These are phyloP conservation scores for Backusella psychrophila DNA, from an alignment of 192 early-diverging fungal species.

Conservation along the genomic window DNA sequence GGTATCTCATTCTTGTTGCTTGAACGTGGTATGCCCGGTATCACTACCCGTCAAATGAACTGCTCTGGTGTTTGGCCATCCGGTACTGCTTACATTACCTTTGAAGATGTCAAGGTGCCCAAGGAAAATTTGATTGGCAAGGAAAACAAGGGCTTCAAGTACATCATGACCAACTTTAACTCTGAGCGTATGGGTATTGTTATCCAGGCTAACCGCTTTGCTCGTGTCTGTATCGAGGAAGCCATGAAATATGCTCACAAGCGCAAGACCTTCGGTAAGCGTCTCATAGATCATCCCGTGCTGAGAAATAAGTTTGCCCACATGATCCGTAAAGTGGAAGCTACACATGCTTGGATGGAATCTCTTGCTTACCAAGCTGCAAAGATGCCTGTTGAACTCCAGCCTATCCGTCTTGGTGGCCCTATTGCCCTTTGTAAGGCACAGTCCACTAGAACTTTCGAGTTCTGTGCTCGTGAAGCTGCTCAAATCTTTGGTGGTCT, in stretches of 20 bases:
- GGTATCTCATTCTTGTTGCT: slow-evolving; percentile 76
- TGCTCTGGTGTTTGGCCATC: slow-evolving; percentile 83
- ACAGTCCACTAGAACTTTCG: slow-evolving; percentile 82
- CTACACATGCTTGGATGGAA: slow-evolving; percentile 85
- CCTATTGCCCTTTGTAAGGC: slow-evolving; percentile 86
- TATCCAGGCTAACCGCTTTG: slow-evolving; percentile 82
- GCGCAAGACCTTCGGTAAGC: slow-evolving; percentile 86
- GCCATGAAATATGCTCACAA: slow-evolving; percentile 79
- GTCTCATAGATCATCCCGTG: slow-evolving; percentile 81
- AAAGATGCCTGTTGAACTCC: slow-evolving; percentile 64
- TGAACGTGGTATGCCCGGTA: slow-evolving; percentile 69
- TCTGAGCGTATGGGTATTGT: slow-evolving; percentile 82
- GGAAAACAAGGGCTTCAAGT: slow-evolving; percentile 85
- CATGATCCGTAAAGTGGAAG: slow-evolving; percentile 83
- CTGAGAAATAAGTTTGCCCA: slow-evolving; percentile 79
- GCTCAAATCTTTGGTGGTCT: slow-evolving; percentile 91
- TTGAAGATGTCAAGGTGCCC: slow-evolving; percentile 87
- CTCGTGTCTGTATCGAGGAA: slow-evolving; percentile 87
- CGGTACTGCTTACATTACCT: slow-evolving; percentile 71
- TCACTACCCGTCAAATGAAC: slow-evolving; percentile 78
- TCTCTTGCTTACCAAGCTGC: slow-evolving; percentile 68
- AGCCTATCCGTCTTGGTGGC: slow-evolving; percentile 76
- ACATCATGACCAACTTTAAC: slow-evolving; percentile 61
- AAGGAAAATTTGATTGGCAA: slow-evolving; percentile 82
- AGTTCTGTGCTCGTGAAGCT: slow-evolving; percentile 86